Evolutionary conservation across 768 basidiomycete species (phyloP).

Genomic region (Boletus sensibilis): DNA sequence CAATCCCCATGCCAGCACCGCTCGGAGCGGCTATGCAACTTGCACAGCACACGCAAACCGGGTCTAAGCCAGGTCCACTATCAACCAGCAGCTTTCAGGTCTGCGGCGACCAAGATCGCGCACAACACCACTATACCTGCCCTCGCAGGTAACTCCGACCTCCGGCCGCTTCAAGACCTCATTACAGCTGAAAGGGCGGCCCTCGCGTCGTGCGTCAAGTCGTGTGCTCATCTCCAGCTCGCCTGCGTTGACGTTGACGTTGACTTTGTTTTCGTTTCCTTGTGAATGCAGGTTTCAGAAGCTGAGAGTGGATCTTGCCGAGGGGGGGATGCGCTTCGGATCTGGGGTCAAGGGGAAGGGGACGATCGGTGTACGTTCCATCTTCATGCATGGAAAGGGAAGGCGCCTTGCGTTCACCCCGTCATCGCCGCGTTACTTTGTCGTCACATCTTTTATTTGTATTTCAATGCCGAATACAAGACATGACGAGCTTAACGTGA

Average conservation of each 20-base stretch:
- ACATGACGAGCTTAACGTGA: not conserved
- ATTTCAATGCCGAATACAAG: not conserved
- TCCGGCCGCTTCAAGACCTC: constrained; percentile 80
- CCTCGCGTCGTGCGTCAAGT: constrained; percentile 58
- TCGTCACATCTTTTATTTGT: too few relatives aligned
- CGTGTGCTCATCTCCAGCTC: not conserved
- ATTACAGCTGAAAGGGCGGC: constrained; percentile 88
- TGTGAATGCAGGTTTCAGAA: constrained; percentile 52
- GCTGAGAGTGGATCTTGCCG: constrained; percentile 61
- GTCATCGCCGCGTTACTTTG: too few relatives aligned
- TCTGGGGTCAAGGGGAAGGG: constrained; percentile 78
- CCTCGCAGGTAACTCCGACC: constrained; percentile 69
- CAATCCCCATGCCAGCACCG: too few relatives aligned
- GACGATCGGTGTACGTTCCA: constrained; percentile 67
- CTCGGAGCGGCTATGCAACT: too few relatives aligned
- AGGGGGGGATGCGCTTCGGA: constrained; percentile 66
- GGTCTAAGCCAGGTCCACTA: too few relatives aligned
- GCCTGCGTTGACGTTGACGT: not conserved
- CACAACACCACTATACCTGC: constrained; percentile 84
- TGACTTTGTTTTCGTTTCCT: not conserved
- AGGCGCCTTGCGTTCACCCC: too few relatives aligned
- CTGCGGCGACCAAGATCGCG: constrained; percentile 78
- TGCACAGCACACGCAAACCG: constrained; percentile 5
- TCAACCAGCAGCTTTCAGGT: constrained; percentile 59
- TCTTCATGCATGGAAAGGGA: not conserved